Percentiles rank a stretch among this genome's conserved stretches.
These are phyloP conservation scores for Aulographum hederae DNA, from an alignment of 2,329 filamentous ascomycete species.

Conservation along the genomic window DNA sequence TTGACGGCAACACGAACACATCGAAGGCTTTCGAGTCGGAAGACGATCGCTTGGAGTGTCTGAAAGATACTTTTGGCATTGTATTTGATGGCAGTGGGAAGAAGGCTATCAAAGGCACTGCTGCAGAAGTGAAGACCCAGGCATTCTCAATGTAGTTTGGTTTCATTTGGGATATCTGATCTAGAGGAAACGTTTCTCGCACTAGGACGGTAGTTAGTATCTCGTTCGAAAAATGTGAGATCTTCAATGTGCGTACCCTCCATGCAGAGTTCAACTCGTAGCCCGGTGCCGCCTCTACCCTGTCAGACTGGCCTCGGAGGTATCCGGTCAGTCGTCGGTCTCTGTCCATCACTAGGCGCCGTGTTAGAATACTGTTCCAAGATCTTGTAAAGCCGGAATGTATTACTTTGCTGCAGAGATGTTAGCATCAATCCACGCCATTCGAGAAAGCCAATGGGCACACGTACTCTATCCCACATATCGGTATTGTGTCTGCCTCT, in stretches of 20 bases:
- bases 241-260: conserved; percentile 38
- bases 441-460: background rate
- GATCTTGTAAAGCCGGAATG: no score
- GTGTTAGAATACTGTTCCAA: no score
- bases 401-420: conserved; percentile 33
- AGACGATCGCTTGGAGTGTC: conserved; percentile 21
- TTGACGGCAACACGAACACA: conserved; percentile 22
- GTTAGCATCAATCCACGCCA: conserved; percentile 19
- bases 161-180: conserved; percentile 1
- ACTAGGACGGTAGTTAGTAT: conserved; percentile 14
- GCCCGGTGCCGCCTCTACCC: conserved; percentile 36
- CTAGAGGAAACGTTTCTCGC: conserved; percentile 19
- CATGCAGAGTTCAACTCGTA: conserved; percentile 52
- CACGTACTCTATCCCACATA: conserved; percentile 44
- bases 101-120: conserved; percentile 17
- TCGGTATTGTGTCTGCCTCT: conserved; percentile 39
- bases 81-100: conserved; percentile 18
- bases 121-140: conserved; percentile 18
- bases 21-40: conserved; percentile 23
- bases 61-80: conserved; percentile 27
- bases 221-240: background rate
- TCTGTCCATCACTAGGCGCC: conserved; percentile 43
- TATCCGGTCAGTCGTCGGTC: conserved; percentile 44
- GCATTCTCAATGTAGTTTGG: no score
- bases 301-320: conserved; percentile 42